Conservation (phyloP, 495 filamentous ascomycete species). For the Hypomontagnella monticulosa region DNA sequence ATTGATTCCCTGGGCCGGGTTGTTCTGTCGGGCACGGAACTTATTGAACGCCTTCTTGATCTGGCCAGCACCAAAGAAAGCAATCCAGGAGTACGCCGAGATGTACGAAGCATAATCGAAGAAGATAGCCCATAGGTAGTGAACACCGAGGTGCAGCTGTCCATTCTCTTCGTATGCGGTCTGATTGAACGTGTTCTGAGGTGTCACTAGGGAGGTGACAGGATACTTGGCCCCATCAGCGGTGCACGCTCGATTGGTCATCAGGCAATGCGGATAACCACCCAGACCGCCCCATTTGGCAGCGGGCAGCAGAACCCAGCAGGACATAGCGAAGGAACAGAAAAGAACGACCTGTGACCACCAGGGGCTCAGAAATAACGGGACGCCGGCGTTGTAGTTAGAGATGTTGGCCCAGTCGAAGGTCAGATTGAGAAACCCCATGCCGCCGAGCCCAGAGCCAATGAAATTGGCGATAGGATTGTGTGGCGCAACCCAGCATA, state of each 20-base stretch:
- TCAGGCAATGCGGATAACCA: slow-evolving; percentile 60
- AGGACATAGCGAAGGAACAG: slow-evolving; percentile 61
- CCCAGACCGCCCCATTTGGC: slow-evolving; percentile 65
- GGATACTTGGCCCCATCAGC: slow-evolving; percentile 60
- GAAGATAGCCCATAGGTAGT: slow-evolving; percentile 65
- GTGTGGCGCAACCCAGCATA: slow-evolving; percentile 69
- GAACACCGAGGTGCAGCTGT: slow-evolving; percentile 62
- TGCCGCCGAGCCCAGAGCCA: slow-evolving; percentile 65
- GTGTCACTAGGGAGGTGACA: slow-evolving; percentile 55
- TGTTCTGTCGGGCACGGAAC: slow-evolving; percentile 46
- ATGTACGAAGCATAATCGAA: slow-evolving; percentile 66
- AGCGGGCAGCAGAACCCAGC: slow-evolving; percentile 65
- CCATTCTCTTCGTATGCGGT: slow-evolving; percentile 63
- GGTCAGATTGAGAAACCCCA: slow-evolving; percentile 66
- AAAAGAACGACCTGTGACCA: slow-evolving; percentile 66
- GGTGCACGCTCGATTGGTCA: slow-evolving; percentile 64
- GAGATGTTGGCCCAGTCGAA: slow-evolving; percentile 67
- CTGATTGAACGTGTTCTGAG: slow-evolving; percentile 60
- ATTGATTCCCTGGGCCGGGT: slow-evolving; percentile 53
- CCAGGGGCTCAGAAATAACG: slow-evolving; percentile 63
- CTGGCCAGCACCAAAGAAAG: slow-evolving; percentile 61
- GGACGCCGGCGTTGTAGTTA: slow-evolving; percentile 57
- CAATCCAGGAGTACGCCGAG: slow-evolving; percentile 66
- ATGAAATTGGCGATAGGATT: slow-evolving; percentile 67
- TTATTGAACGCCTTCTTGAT: slow-evolving; percentile 54